Evolutionary conservation across 192 early-diverging fungal species (phyloP).

Genomic region (Coemansia aciculifera): DNA sequence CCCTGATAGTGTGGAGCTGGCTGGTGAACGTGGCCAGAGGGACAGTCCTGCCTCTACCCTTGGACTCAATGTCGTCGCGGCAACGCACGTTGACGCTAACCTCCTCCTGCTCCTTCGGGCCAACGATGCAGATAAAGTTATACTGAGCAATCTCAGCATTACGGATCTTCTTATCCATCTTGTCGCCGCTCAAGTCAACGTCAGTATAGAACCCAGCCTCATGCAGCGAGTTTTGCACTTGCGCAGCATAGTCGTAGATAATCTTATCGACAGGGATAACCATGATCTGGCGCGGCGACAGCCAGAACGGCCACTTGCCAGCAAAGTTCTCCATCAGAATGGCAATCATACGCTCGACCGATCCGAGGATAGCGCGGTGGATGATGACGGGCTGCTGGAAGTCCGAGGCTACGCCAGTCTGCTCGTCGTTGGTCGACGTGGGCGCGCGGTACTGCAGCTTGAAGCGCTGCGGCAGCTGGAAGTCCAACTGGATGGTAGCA

Average conservation of each 20-base stretch:
- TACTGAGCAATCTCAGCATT: conserved; percentile 91
- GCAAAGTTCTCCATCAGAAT: conserved; percentile 95
- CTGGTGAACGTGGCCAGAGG: conserved; percentile 69
- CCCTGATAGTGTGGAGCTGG: conserved; percentile 69
- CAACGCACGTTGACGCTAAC: conserved; percentile 88
- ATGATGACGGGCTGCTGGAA: conserved; percentile 94
- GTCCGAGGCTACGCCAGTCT: conserved; percentile 22
- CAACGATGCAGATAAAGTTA: conserved; percentile 98
- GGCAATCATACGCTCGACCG: conserved; percentile 93
- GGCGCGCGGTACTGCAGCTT: conserved; percentile 85
- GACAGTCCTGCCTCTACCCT: conserved; percentile 79
- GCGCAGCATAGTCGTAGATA: conserved; percentile 76
- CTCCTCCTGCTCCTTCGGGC: conserved; percentile 75
- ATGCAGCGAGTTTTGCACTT: conserved; percentile 69
- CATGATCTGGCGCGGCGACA: conserved; percentile 90
- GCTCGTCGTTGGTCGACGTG: conserved; percentile 45
- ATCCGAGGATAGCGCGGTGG: conserved; percentile 95
- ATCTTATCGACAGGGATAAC: conserved; percentile 85
- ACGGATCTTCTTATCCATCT: conserved; percentile 97
- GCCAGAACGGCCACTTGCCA: conserved; percentile 99
- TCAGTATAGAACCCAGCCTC: conserved; percentile 81
- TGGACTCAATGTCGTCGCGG: conserved; percentile 79
- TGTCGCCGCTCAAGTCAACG: conserved; percentile 80
- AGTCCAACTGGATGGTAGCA: conserved; percentile 97
- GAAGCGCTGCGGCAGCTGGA: conserved; percentile 96